A percentile compares a stretch with the other conserved stretches of the same genome.
These are phyloP conservation scores for sorghum (Sorghum bicolor) DNA, from an alignment of 176 grass and related monocot genomes.

Conservation along the genomic window Sorghum_bicolor_NCBIv3 NC_012878.2:47281501-47282000, in stretches of 20 bases:
- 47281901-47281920: background rate
- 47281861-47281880: slow-evolving; percentile 15
- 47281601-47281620: background rate
- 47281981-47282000: background rate
- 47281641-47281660: background rate
- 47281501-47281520: slow-evolving; percentile 6
- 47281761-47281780: slow-evolving; percentile 15
- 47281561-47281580: background rate
- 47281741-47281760: background rate
- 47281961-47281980: background rate
- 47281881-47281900: background rate
- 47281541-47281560: background rate
- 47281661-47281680: background rate
- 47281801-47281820: slow-evolving; percentile 44
- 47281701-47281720: background rate
- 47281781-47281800: slow-evolving; percentile 36
- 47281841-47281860: slow-evolving; percentile 42
- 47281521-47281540: slow-evolving; percentile 17
- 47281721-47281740: background rate
- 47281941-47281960: slow-evolving; percentile 17
- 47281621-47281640: background rate
- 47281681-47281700: background rate
- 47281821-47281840: slow-evolving; percentile 9
- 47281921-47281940: background rate
- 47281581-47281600: background rate